Percentiles rank a stretch among this genome's conserved stretches.
phyloP scores from a whole-genome alignment of 805 yeast species.

The Candida easanensis region DNA sequence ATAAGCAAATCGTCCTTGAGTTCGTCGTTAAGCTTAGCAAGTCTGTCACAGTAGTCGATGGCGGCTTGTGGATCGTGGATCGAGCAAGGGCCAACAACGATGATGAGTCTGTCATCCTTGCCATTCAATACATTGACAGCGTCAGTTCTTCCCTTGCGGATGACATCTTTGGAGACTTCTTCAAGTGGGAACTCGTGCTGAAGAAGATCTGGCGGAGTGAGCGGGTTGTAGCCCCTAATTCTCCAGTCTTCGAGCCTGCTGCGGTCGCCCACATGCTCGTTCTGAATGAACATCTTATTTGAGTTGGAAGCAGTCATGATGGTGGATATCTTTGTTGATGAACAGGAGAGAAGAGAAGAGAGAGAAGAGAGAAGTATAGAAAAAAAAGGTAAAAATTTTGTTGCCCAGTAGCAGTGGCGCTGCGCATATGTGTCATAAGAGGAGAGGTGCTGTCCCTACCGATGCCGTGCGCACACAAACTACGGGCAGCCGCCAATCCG shows the following conservation, averaged over 20 bases:
- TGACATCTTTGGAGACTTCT: slow-evolving; percentile 54
- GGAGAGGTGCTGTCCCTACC: slow-evolving; percentile 5
- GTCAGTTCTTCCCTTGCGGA: slow-evolving; percentile 73
- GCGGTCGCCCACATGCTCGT: slow-evolving; percentile 83
- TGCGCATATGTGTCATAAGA: neutral
- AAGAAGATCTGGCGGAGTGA: slow-evolving; percentile 87
- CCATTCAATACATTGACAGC: slow-evolving; percentile 72
- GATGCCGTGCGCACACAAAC: neutral
- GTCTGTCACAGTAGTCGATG: slow-evolving; percentile 74
- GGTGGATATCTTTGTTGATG: neutral
- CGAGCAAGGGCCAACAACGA: slow-evolving; percentile 96
- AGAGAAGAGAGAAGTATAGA: neutral
- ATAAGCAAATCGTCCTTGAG: slow-evolving; percentile 73
- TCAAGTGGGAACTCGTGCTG: slow-evolving; percentile 80
- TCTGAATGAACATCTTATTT: slow-evolving; percentile 61
- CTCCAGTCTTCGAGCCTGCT: slow-evolving; percentile 72
- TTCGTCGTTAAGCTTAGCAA: slow-evolving; percentile 66
- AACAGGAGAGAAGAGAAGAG: neutral
- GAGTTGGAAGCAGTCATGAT: slow-evolving; percentile 17
- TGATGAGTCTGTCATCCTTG: slow-evolving; percentile 77
- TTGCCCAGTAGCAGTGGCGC: slow-evolving; percentile 25
- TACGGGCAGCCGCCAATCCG: too few species aligned
- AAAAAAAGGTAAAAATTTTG: slow-evolving; percentile 36
- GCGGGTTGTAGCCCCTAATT: slow-evolving; percentile 88
- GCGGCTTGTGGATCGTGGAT: slow-evolving; percentile 91